phyloP scores from a whole-genome alignment of 2,329 filamentous ascomycete genomes.

The Colletotrichum musicola region DNA sequence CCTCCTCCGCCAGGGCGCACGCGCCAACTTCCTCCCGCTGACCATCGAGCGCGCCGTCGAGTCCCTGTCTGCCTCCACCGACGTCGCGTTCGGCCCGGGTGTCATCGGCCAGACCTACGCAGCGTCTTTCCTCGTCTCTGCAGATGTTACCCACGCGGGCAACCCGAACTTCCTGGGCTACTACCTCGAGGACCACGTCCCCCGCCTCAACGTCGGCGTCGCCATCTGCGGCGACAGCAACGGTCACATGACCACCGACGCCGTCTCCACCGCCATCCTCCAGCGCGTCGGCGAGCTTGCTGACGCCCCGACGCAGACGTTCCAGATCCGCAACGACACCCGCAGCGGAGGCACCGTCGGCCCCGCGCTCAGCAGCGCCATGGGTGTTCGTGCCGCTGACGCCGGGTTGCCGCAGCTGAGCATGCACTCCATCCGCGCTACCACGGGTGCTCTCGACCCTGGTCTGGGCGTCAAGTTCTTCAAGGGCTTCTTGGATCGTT shows the following conservation, averaged over 20 bases:
- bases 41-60: conserved; percentile 87
- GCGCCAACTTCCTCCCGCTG: conserved; percentile 86
- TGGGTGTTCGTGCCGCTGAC: conserved; percentile 87
- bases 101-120: conserved; percentile 86
- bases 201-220: conserved; percentile 89
- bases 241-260: conserved; percentile 96
- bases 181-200: conserved; percentile 88
- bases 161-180: conserved; percentile 91
- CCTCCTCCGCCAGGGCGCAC: conserved; percentile 88
- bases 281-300: conserved; percentile 81
- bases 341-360: conserved; percentile 95
- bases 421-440: conserved; percentile 94
- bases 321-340: conserved; percentile 95
- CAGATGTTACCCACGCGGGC: conserved; percentile 93
- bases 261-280: conserved; percentile 84
- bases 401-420: conserved; percentile 91
- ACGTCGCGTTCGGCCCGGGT: conserved; percentile 64
- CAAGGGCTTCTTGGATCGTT: conserved; percentile 88
- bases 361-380: conserved; percentile 83
- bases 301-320: conserved; percentile 81
- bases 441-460: conserved; percentile 86
- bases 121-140: conserved; percentile 90
- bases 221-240: conserved; percentile 86
- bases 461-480: conserved; percentile 90
- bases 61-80: conserved; percentile 61